These are phyloP conservation scores for Solanum appendiculatum DNA, from an alignment of 257 asterid species.

Conservation along the genomic window DNA sequence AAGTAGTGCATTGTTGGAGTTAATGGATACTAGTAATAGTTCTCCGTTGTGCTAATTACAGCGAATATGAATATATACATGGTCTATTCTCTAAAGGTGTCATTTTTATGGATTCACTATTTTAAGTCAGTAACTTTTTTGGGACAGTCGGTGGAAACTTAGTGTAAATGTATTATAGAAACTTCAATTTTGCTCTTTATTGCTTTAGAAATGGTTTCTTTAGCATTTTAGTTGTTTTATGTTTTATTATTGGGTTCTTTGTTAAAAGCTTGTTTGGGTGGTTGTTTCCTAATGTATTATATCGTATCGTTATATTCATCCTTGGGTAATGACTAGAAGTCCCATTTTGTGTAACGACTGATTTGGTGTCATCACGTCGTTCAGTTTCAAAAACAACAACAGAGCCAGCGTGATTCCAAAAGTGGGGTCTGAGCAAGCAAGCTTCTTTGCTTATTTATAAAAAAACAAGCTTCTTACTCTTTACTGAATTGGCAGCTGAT, in stretches of 20 bases:
- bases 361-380: neutral
- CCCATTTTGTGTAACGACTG: neutral
- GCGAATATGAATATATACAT: too few relatives aligned
- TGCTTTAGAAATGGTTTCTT: neutral
- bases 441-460: too few relatives aligned
- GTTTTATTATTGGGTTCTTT: neutral
- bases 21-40: too few relatives aligned
- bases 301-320: too few relatives aligned
- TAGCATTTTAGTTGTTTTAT: neutral
- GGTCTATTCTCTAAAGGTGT: too few relatives aligned
- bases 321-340: neutral
- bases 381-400: neutral
- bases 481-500: neutral
- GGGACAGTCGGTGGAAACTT: neutral
- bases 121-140: neutral
- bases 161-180: neutral
- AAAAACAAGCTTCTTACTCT: neutral
- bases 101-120: too few relatives aligned
- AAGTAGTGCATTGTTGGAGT: too few relatives aligned
- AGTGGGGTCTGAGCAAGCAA: neutral
- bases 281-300: neutral
- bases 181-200: neutral
- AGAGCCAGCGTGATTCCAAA: neutral
- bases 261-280: neutral
- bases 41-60: too few relatives aligned